These are phyloP conservation scores for Cinchona pubescens DNA, from an alignment of 257 asterid genomes.

Conservation along the genomic window DNA sequence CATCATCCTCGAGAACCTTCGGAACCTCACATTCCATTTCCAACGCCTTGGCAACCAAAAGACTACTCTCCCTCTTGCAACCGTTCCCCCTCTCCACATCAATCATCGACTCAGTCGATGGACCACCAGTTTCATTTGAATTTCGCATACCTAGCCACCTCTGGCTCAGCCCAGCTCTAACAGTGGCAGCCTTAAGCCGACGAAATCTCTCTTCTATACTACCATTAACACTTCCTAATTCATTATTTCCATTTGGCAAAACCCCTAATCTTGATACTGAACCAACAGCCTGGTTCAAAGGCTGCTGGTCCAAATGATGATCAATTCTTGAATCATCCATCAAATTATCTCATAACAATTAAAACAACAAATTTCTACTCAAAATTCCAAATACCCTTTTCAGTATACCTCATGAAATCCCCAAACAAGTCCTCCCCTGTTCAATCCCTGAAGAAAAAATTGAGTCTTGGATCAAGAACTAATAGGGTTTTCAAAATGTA, in stretches of 20 bases:
- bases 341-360: conserved; percentile 44
- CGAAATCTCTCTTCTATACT: conserved; percentile 75
- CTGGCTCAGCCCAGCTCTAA: conserved; percentile 70
- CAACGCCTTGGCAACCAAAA: conserved; percentile 76
- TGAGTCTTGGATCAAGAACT: background rate
- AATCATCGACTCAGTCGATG: conserved; percentile 26
- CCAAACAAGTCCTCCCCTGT: background rate
- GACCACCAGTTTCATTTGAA: conserved; percentile 27
- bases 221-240: conserved; percentile 52
- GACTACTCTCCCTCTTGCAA: conserved; percentile 67
- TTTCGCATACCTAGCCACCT: conserved; percentile 51
- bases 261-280: conserved; percentile 48
- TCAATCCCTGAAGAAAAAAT: conserved; percentile 6
- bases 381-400: conserved; percentile 25
- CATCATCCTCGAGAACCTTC: conserved; percentile 45
- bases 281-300: conserved; percentile 40
- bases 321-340: conserved; percentile 57
- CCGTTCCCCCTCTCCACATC: conserved; percentile 47
- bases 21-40: conserved; percentile 49
- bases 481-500: background rate
- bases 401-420: background rate
- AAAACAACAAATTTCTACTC: conserved; percentile 14
- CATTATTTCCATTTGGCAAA: conserved; percentile 31
- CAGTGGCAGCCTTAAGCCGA: conserved; percentile 74
- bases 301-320: conserved; percentile 82